Base-by-base conservation (phyloP, 23 red algal genomes). In the Cyanidiococcus yangmingshanensis region DNA sequence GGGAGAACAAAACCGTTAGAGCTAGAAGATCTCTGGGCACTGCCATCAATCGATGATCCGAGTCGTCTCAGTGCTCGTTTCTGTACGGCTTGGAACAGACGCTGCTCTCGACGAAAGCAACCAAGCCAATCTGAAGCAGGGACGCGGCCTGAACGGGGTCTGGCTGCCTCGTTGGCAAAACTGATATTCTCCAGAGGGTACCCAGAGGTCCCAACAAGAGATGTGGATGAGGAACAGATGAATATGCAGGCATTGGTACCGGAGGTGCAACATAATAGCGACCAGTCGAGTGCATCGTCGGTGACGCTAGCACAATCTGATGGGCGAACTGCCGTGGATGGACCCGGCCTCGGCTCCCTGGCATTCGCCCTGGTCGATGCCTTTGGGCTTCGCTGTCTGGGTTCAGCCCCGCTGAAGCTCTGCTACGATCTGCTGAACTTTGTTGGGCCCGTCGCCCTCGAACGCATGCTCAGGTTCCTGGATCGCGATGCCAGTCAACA, bases 381-480 rank as follows among this genome's bases (percentile, higher is more conserved):
- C 16, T 71, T 25, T 29, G 63, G 63, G 12, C 16, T 2, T 12
- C 63, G 63, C 63, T 71, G 21, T 35, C 32, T 71, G n/a, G 63
- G n/a, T 35, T 71, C 63, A 7, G 32, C 32, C 3, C 63, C 63
- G 7, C 21, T 71, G 16, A 71, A 71, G 63, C n/a, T 71, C 16
- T 25, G 21, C n/a, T 71, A 35, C 27, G 63, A 71, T 35, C 63
- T 71, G 63, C 63, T 71, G n/a, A 71, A 71, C 63, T 71, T 71
- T 71, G 63, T 35, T 17, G 63, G 63, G 63, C 63, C 63, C 3
- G 3, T 35, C 7, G 63, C 32, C 12, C 32, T 71, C 16, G n/a
- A 71, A 71, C 63, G 63, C n/a, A 25, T 71, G 63, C 63, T 71
- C 16, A 7, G 27, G 21, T 71, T 71, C 63, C 12, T 71, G 63